Evolutionary conservation across 2,329 filamentous ascomycete genomes (phyloP), one percentile per base, ranked within the genome.

Genomic region (Sporothrix schenckii): DNA sequence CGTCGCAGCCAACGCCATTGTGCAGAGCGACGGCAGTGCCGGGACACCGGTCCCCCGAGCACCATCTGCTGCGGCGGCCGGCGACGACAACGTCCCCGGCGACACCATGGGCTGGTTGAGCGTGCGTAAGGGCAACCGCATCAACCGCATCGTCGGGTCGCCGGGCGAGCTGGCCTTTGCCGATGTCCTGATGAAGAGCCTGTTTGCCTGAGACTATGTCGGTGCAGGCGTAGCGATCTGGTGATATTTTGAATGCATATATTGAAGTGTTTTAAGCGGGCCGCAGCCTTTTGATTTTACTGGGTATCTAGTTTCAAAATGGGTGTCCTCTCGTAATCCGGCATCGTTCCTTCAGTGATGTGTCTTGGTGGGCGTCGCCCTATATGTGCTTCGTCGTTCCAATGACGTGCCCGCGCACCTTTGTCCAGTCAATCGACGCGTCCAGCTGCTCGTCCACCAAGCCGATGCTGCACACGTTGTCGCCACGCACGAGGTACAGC

Each of bases 391-490:
- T 97, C 76, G 93, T 94, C 68, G 89, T 89, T 71, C 92, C 92
- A 76, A 98, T 91, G 41, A 91, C 88, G 71, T 90, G 88, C 4
- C 94, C 94, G 78, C 91, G 91, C 52, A 99, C 95, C 80, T 96
- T 90, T 24, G 86, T 85, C 95, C 95, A 99, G 81, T 97, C 90
- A 78, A 99, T 98, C 76, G 91, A 93, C 52, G 85, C 87, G 81
- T 99, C 95, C 71, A 98, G 83, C 75, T 91, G 87, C 80, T 97
- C 94, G 79, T 99, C 93, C 44, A 99, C 90, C 70, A 96, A 83
- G 2, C 95, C 95, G 71, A 95, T 92, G 19, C 96, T 86, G 73
- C 93, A 94, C 63, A 99, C 94, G 77, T 96, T 97, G 79, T 99
- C 95, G 68, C 95, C 95, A 72, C 95, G 88, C 70, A 99, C 92